Evolutionary conservation across 1,139 yeast genomes (phyloP), one percentile per base, ranked within the genome.

Genomic region (Nakaseomyces bracarensis): DNA sequence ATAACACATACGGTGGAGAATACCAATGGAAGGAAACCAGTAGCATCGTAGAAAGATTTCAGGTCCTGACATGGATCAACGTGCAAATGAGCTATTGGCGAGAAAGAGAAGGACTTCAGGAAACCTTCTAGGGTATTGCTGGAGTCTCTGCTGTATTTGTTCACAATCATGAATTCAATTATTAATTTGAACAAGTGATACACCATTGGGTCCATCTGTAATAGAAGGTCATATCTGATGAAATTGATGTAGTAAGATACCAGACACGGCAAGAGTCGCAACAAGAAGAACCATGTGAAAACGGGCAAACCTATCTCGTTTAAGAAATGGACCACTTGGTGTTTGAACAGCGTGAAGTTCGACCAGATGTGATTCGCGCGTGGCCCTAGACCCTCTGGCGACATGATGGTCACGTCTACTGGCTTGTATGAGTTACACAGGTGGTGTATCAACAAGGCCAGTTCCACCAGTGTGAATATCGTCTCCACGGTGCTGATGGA

Each of bases 161-260:
- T 44, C 19, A 45, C 31, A 15, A 50, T 38, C 34, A 49, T 30
- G 19, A 48, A 40, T 26, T 53, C 47, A 15, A 56, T 36, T 20
- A 57, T 42, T 4, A 46, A 47, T 41, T 56, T 58, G 27, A 51
- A 38, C 28, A 58, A 36, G 40, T 57, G 55, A 46, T 52, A 50
- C 11, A 54, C 50, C 58, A 58, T 55, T 21, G 62, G 62, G 42
- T 58, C 63, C 34, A 55, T 34, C 37, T 53, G 52, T 28, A 57
- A 48, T 31, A 48, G 40, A 25, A 55, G 44, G 27, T 57, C 61
- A 40, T 56, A 55, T 36, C 61, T 55, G 22, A 57, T 53, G 38
- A 58, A 58, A 44, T 57, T 58, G 48, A 58, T 43, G 44, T 57
- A 58, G 46, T 57, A 57, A 15, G 53, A 48, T n/a, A 50, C 40